A percentile compares a stretch with the other conserved stretches of the same genome.
Evolutionary conservation across 2,329 filamentous ascomycete genomes (phyloP).

Genomic region (Colletotrichum endophyticum): DNA sequence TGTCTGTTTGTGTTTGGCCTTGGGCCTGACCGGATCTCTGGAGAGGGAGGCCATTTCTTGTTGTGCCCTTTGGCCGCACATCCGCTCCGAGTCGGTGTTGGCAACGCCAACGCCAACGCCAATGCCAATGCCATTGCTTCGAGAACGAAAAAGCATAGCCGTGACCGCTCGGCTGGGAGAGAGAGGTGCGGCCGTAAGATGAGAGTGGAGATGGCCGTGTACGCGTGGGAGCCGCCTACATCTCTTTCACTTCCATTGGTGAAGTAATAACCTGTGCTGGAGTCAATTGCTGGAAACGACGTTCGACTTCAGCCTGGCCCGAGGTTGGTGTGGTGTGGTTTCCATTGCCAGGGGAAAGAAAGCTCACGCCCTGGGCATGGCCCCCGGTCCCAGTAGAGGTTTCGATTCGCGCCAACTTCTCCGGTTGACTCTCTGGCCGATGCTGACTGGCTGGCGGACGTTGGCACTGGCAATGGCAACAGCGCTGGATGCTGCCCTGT

Average conservation of each 20-base stretch:
- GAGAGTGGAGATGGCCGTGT: not conserved
- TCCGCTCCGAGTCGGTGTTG: not conserved
- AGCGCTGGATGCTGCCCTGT: no score
- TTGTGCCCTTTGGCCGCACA: not conserved
- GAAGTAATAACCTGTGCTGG: not conserved
- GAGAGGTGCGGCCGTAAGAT: conserved; percentile 14
- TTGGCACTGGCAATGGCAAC: not conserved
- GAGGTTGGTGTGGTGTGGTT: no score
- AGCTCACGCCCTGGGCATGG: no score
- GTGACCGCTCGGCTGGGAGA: not conserved
- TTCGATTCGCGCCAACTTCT: no score
- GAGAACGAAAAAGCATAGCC: conserved; percentile 15
- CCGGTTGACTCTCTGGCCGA: no score
- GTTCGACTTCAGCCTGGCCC: no score
- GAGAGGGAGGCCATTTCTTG: not conserved
- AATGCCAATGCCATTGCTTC: not conserved
- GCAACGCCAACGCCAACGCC: not conserved
- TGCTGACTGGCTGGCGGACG: not conserved
- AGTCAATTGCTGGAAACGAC: no score
- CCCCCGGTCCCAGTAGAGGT: no score
- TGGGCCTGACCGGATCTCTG: not conserved
- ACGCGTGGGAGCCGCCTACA: not conserved
- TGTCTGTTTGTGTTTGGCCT: not conserved
- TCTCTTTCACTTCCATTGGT: not conserved
- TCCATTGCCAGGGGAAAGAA: no score